Evolutionary conservation across 1,139 yeast species (phyloP).

Genomic region (Hyphopichia khmerensis): DNA sequence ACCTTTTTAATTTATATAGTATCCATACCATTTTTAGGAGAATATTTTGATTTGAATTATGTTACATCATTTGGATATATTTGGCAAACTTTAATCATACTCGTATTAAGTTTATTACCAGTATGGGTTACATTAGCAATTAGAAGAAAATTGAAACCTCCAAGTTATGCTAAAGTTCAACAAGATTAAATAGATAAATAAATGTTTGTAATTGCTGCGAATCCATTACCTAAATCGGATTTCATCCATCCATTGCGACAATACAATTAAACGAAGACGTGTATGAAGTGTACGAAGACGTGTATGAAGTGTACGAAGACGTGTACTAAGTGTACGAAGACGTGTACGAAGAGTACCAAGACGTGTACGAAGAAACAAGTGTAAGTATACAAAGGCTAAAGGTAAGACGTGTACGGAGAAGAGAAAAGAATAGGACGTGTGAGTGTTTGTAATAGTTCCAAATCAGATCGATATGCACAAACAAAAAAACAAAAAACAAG

Average conservation of each 20-base stretch:
- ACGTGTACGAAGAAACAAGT: too few relatives aligned
- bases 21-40: constrained; percentile 79
- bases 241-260: too few relatives aligned
- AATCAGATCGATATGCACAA: neutral
- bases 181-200: neutral
- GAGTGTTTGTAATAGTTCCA: neutral
- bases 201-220: neutral
- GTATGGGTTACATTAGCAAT: constrained; percentile 84
- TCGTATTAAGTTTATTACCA: constrained; percentile 76
- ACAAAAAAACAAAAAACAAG: too few relatives aligned
- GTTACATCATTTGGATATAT: constrained; percentile 57
- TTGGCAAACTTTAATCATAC: constrained; percentile 68
- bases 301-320: too few relatives aligned
- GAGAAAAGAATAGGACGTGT: too few relatives aligned
- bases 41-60: constrained; percentile 75
- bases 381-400: too few relatives aligned
- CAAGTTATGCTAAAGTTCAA: constrained; percentile 96
- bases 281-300: too few relatives aligned
- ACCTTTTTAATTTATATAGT: constrained; percentile 69
- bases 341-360: too few relatives aligned
- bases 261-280: too few relatives aligned
- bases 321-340: too few relatives aligned
- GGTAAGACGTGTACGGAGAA: too few relatives aligned
- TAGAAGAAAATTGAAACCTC: constrained; percentile 79
- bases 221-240: too few relatives aligned